Evolutionary conservation across 176 grass and related monocot genomes (phyloP), one percentile per base, ranked within the genome.

Genomic region (Phragmites australis): DNA sequence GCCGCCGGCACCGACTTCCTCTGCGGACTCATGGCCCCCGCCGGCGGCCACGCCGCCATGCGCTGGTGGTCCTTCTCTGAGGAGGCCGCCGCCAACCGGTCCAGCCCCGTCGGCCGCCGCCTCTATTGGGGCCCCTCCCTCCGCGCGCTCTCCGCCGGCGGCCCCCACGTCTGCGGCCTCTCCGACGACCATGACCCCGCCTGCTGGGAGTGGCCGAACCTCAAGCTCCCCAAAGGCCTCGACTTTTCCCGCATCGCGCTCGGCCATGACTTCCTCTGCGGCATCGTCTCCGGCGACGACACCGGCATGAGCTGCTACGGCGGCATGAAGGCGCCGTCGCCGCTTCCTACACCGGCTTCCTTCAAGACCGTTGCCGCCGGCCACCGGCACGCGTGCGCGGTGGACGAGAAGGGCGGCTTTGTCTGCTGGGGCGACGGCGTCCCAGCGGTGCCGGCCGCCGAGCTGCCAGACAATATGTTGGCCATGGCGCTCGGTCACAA

Each of bases 261-360:
- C 31, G 95, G 95, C 25, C 32, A 83, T 4, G 72, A 91, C 71
- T 98, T 99, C 89, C 78, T 96, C 78, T 99, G 97, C 74, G 97
- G 97, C 65, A 32, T 91, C 66, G 12, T 62, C 6, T 15, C 22
- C 1, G 27, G n/a, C 1, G 50, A 84, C 70, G 8, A 1, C 12
- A 52, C 54, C 18, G 16, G 1, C 77, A 46, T 89, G 70, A 9
- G 1, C 54, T 89, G 87, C 82, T 85, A 30, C 70, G 87, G 83
- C 25, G 19, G 41, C 37, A 72, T 97, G 46, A 60, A 62, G 27
- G 66, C 61, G 46, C 85, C 82, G 3, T 21, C 15, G 65, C 68
- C 70, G 3, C 12, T 22, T 6, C 23, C 61, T n/a, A 72, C 78
- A 5, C 4, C 14, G 0, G 79, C 72, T 3, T 32, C 31, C 0